Evolutionary conservation across 805 yeast genomes (phyloP).

Genomic region (Candida ficus): DNA sequence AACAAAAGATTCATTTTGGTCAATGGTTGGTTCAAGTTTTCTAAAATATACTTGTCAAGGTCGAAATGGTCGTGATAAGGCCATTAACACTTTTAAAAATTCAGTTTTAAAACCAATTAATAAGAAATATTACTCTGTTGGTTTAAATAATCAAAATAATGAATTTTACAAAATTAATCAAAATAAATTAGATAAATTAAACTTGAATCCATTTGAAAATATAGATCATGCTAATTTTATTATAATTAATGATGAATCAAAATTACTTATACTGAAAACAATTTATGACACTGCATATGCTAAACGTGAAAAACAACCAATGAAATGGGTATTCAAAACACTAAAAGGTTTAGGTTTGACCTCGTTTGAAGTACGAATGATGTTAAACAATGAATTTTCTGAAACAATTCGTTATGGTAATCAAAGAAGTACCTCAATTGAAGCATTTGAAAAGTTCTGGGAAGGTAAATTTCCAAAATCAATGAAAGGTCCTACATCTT

Average conservation of each 20-base stretch:
- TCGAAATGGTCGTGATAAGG: conserved; percentile 5
- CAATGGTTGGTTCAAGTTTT: conserved; percentile 16
- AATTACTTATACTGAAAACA: conserved; percentile 15
- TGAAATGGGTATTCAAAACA: conserved; percentile 17
- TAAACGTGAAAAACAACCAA: neutral
- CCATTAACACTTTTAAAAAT: neutral
- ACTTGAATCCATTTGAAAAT: conserved; percentile 17
- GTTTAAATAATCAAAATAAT: conserved; percentile 2
- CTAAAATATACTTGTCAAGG: conserved; percentile 15
- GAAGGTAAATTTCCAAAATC: too few relatives aligned
- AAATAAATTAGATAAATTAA: conserved; percentile 1
- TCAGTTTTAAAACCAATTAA: conserved; percentile 15
- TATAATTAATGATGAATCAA: conserved; percentile 10
- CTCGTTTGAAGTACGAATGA: too few relatives aligned
- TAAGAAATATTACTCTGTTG: conserved; percentile 10
- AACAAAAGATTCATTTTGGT: conserved; percentile 17
- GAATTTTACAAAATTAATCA: neutral
- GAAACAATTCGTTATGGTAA: too few relatives aligned
- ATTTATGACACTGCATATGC: conserved; percentile 17
- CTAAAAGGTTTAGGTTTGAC: conserved; percentile 14
- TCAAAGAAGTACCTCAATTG: too few relatives aligned
- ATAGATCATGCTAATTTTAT: conserved; percentile 10
- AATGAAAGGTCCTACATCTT: too few relatives aligned
- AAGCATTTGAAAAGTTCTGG: too few relatives aligned
- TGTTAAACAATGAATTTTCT: too few relatives aligned